A percentile compares a stretch with the other conserved stretches of the same genome.
phyloP scores from a whole-genome alignment of 2,329 filamentous ascomycete species.

The Sporothrix globosa region DNA sequence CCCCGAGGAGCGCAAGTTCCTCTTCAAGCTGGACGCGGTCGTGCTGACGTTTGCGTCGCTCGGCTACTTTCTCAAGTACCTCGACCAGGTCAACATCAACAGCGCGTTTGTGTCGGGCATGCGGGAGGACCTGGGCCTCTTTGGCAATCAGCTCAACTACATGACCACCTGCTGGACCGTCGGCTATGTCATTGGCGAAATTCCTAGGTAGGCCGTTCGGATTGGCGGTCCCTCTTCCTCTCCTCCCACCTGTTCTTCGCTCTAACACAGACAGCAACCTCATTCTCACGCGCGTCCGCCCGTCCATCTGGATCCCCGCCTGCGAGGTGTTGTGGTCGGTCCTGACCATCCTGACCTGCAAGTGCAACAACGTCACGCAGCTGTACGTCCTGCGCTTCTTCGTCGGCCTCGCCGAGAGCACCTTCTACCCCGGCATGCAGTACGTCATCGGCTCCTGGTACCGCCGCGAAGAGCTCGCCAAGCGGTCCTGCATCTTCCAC shows the following conservation, averaged over 20 bases:
- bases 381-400: constrained; percentile 51
- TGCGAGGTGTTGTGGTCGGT: constrained; percentile 47
- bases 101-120: constrained; percentile 53
- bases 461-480: constrained; percentile 52
- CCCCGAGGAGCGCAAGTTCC: constrained; percentile 42
- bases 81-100: constrained; percentile 48
- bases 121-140: constrained; percentile 48
- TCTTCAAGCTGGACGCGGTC: constrained; percentile 44
- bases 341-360: constrained; percentile 43
- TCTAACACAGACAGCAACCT: constrained; percentile 39
- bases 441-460: constrained; percentile 54
- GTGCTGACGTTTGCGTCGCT: constrained; percentile 47
- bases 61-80: constrained; percentile 52
- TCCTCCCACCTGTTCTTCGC: not conserved
- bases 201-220: constrained; percentile 40
- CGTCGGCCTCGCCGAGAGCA: constrained; percentile 48
- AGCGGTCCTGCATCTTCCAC: constrained; percentile 54
- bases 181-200: constrained; percentile 47
- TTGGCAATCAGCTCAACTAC: constrained; percentile 49
- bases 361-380: constrained; percentile 43
- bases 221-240: no score
- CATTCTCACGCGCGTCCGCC: constrained; percentile 48
- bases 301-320: constrained; percentile 50
- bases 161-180: constrained; percentile 43
- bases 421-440: constrained; percentile 48